Evolutionary conservation across 805 yeast genomes (phyloP), one percentile per base, ranked within the genome.

Genomic region (Yarrowia phangngaensis): DNA sequence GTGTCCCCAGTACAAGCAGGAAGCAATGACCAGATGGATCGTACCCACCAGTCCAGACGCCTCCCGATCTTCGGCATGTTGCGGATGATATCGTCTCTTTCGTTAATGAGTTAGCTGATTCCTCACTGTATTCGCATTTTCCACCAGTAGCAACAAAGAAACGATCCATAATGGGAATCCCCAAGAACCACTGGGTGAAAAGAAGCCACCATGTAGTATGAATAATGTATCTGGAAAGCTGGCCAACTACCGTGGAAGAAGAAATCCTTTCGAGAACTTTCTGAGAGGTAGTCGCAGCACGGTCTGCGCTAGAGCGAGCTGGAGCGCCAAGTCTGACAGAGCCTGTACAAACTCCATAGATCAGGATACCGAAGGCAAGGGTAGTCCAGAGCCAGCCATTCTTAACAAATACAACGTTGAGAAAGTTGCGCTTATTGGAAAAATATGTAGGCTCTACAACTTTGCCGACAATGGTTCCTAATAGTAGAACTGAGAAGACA

Each of bases 21-120:
- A 89, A 92, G 1, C 86, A 82, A 61, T 92, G 98, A 0, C 98
- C 98, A 53, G 90, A 82, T 4, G 97, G 95, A 67, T 92, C 98
- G 61, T 87, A 95, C 0, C 98, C 98, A 0, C 95, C 87, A 6
- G 56, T 53, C 92, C 90, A 84, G 12, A 58, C 51, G 0, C 97
- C 82, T 43, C 80, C 87, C 59, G 75, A 20, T 53, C 60, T 45
- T 62, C 92, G 64, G 62, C 92, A 75, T 1, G 62, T 56, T 1
- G 69, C 62, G 0, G 78, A 67, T 13, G 57, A 45, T 8, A 52
- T 23, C n/a, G 22, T 29, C 20, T 28, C 26, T 13, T 24, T 23
- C 8, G 51, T 30, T 27, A 36, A 16, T 2, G 28, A 33, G 20
- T 16, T 40, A 14, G 23, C 33, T 19, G 24, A 35, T 8, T 43